Evolutionary conservation across 2,329 filamentous ascomycete species (phyloP), one percentile per base, ranked within the genome.

Genomic region (Aspergillaceae sp.): DNA sequence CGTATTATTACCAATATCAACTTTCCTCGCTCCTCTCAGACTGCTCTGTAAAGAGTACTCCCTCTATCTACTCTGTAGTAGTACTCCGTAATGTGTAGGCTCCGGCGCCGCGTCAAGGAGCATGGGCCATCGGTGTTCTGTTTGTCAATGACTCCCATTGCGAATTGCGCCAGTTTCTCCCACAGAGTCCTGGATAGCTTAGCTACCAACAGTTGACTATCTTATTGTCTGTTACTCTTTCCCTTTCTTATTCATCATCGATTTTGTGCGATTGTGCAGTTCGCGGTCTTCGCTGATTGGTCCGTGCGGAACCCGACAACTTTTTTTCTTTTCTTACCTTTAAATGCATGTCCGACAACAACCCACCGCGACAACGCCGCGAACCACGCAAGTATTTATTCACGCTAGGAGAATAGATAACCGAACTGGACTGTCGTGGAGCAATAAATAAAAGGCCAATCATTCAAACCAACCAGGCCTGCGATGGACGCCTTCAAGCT

Each of bases 401-500:
- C 29, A n/a, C 5, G 28, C 11, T 26, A 7, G 9, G 26, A 19
- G 26, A 8, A 26, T 28, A 19, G 27, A 4, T 27, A 7, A 38
- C 19, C 27, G 36, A 19, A 19, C 19, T 19, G 19, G 19, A 19
- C 19, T 19, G 19, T 19, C 19, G 19, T 27, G 30, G 8, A 32
- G 8, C 30, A 9, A 38, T 38, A 26, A 38, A 28, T 7, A 29
- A 29, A 19, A 29, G 38, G 28, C 30, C 28, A 41, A 29, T 35
- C 5, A 43, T 41, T 43, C 44, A 40, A 40, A 52, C 11, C 37
- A 4, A 38, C 30, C 27, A 41, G 40, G 41, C 26, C 30, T 35
- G 59, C 46, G 32, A 73, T 73, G 70, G 70, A 73, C 50, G 68
- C 69, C 11, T 69, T 73, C 49, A 69, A 61, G 55, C 56, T 73